phyloP scores from a whole-genome alignment of 2,329 filamentous ascomycete genomes.

The Aspergillus candidus region DNA sequence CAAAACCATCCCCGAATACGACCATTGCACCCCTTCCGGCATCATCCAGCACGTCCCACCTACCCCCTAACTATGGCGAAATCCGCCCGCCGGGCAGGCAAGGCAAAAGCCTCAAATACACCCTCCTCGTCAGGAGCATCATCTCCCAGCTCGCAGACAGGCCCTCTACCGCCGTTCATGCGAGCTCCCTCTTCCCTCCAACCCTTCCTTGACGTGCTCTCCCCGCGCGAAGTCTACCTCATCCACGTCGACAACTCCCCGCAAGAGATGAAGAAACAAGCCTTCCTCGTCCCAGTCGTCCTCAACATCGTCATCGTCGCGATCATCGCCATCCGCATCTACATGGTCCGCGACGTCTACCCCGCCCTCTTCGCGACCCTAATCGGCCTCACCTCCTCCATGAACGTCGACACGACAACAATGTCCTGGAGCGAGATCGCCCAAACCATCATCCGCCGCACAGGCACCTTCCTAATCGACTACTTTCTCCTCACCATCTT shows the following conservation, averaged over 20 bases:
- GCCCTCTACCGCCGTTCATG: constrained; percentile 61
- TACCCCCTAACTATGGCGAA: constrained; percentile 28
- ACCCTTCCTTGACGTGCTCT: constrained; percentile 62
- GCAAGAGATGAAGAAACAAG: constrained; percentile 66
- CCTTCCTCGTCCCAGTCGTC: constrained; percentile 71
- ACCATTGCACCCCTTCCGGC: not conserved
- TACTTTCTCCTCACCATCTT: constrained; percentile 63
- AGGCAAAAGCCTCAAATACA: constrained; percentile 22
- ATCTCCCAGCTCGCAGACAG: constrained; percentile 28
- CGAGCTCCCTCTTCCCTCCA: constrained; percentile 56
- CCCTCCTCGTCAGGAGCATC: constrained; percentile 24
- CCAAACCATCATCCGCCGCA: constrained; percentile 54
- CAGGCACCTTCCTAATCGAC: constrained; percentile 65
- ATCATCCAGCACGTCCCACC: not conserved
- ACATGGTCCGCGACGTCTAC: constrained; percentile 67
- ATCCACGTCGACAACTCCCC: constrained; percentile 72
- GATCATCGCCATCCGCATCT: constrained; percentile 63
- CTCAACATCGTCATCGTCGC: constrained; percentile 65
- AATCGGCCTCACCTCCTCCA: constrained; percentile 60
- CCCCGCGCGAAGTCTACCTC: constrained; percentile 69
- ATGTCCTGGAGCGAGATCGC: constrained; percentile 54
- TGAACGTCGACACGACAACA: constrained; percentile 55
- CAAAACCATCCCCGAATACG: not conserved
- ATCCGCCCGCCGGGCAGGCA: constrained; percentile 25
- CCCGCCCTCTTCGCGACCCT: constrained; percentile 57